These are phyloP conservation scores for Paracorniculantispora psalliotae DNA, from an alignment of 2,329 filamentous ascomycete species.

Conservation along the genomic window DNA sequence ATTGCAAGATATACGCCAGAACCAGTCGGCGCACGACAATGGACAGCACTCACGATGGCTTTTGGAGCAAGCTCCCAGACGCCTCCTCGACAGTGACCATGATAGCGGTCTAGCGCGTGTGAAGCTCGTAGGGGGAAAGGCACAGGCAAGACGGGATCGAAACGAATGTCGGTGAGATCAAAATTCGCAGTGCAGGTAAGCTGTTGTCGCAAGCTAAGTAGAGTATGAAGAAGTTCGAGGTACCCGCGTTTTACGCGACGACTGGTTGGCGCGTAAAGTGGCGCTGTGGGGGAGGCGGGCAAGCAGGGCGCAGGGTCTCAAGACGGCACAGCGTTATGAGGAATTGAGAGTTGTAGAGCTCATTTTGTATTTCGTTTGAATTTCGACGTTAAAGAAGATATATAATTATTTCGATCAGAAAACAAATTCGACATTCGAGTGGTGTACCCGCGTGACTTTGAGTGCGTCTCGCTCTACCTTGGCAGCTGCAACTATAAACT, in stretches of 20 bases:
- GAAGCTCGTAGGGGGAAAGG: no score
- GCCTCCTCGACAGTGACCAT: constrained; percentile 44
- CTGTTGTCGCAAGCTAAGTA: not conserved
- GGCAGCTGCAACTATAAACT: no score
- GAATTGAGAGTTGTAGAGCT: not conserved
- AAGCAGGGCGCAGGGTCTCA: not conserved
- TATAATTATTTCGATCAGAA: no score
- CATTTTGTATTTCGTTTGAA: no score
- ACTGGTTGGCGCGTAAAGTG: constrained; percentile 11
- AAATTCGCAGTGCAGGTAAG: not conserved
- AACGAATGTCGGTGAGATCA: not conserved
- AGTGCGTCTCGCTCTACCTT: no score
- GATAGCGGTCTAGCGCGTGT: no score
- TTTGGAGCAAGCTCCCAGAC: constrained; percentile 39
- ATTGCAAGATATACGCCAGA: not conserved
- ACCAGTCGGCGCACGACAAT: not conserved
- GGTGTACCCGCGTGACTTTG: no score
- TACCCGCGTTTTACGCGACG: constrained; percentile 14
- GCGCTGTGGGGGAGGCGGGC: not conserved
- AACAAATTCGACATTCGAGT: no score
- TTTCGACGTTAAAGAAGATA: no score
- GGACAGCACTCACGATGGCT: constrained; percentile 40
- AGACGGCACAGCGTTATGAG: not conserved
- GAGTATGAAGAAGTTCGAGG: not conserved
- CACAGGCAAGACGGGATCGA: not conserved